Conservation (phyloP, 1,139 yeast genomes). For the Hemisphaericaspora subhashii region DNA sequence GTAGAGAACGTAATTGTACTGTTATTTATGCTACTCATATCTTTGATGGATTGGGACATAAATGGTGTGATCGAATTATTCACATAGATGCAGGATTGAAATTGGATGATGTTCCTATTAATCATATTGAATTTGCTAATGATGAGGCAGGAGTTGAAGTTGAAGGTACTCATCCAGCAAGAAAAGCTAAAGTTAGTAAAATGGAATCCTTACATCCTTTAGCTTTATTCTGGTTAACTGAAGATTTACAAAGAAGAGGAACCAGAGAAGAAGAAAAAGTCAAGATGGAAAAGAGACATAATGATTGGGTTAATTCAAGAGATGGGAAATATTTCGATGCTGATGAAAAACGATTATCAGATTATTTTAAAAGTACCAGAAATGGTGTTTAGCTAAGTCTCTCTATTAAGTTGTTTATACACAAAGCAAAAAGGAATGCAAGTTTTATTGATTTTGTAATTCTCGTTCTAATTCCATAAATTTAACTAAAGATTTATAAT, state of each 20-base stretch:
- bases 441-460: slow-evolving; percentile 11
- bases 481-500: slow-evolving; percentile 13
- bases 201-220: slow-evolving; percentile 67
- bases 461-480: slow-evolving; percentile 20
- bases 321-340: slow-evolving; percentile 49
- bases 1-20: slow-evolving; percentile 62
- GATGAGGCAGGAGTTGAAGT: slow-evolving; percentile 18
- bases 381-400: slow-evolving; percentile 14
- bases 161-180: slow-evolving; percentile 14
- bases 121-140: slow-evolving; percentile 19
- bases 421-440: not conserved
- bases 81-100: slow-evolving; percentile 72
- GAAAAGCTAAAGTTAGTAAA: slow-evolving; percentile 34
- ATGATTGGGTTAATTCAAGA: slow-evolving; percentile 44
- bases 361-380: slow-evolving; percentile 51
- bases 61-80: slow-evolving; percentile 85
- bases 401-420: not conserved
- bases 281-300: slow-evolving; percentile 44
- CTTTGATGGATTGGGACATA: slow-evolving; percentile 81
- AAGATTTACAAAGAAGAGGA: slow-evolving; percentile 56
- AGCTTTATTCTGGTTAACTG: slow-evolving; percentile 62
- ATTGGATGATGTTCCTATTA: slow-evolving; percentile 25
- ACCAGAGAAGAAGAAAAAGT: slow-evolving; percentile 51
- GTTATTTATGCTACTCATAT: slow-evolving; percentile 94
- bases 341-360: slow-evolving; percentile 42